Evolutionary conservation across 495 filamentous ascomycete species (phyloP), one percentile per base, ranked within the genome.

Genomic region (Penicillium crystallinum): DNA sequence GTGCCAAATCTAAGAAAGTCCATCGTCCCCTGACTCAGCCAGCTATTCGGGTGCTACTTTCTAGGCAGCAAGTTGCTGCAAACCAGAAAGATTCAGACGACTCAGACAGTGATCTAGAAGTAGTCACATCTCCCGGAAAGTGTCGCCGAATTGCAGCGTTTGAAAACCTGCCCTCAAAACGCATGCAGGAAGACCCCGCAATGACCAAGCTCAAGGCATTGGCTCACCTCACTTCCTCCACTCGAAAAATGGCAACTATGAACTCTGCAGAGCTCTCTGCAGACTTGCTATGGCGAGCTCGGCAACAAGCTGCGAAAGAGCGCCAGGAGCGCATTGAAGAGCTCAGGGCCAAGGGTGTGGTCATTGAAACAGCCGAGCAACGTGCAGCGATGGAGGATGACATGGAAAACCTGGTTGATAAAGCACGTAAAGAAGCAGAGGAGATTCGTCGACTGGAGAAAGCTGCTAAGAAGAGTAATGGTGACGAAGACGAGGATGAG

Each of bases 321-420:
- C 79, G 89, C n/a, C 82, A 84, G 38, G 86, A 89, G 57, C 85
- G 84, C 50, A 78, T 97, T 14, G 81, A 88, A 52, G 81, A 86
- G 52, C 75, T 97, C 21, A 77, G 80, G 48, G 83, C 84, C 17
- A 88, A 85, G 63, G 93, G 93, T 27, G 76, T 97, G 14, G 72
- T 87, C 36, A 74, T 97, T n/a, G 86, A 88, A 57, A 96, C 89
- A 1, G 81, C 83, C 4, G 93, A 96, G 66, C 91, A 99, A 57
- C 78, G 88, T 51, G 84, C 87, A 55, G 82, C 83, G 11, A 86
- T 92, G 63, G 81, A 85, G 62, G 83, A 85, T 22, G 82, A 91
- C 52, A 80, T 96, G 18, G 95, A 97, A 54, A 84, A 96, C 56
- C 76, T 97, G 33, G 76, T 98, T 29, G 86, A 91, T 23, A 89